These are phyloP conservation scores for Cyclospora cayetanensis DNA, from an alignment of 169 alveolate genomes.

Conservation along the genomic window DNA sequence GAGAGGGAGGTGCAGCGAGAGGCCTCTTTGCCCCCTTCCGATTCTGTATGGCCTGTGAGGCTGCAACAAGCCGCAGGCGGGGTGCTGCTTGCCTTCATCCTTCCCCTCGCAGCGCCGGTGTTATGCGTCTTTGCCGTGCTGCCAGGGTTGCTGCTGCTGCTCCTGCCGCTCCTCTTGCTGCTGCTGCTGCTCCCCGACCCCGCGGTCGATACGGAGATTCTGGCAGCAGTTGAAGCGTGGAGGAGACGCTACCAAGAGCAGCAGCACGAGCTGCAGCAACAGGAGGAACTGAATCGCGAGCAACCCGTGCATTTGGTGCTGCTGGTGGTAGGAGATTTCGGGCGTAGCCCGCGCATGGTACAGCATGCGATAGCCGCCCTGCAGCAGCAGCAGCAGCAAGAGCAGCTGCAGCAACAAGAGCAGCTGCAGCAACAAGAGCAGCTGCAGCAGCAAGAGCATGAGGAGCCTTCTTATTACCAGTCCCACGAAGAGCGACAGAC, in stretches of 20 bases:
- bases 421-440: not conserved
- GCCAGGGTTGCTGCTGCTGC: too few species aligned
- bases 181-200: not conserved
- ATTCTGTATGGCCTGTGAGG: too few species aligned
- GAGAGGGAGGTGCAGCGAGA: too few species aligned
- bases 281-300: too few species aligned
- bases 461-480: not conserved
- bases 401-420: not conserved
- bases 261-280: not conserved
- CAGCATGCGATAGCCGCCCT: slow-evolving; percentile 44
- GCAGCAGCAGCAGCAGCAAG: not conserved
- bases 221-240: not conserved
- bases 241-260: not conserved
- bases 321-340: slow-evolving; percentile 40
- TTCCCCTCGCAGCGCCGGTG: too few species aligned
- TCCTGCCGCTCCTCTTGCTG: too few species aligned
- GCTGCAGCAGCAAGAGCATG: not conserved
- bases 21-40: too few species aligned
- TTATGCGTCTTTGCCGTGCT: too few species aligned
- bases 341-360: slow-evolving; percentile 38
- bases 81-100: too few species aligned
- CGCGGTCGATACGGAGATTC: not conserved
- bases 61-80: too few species aligned
- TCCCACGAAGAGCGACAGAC: not conserved
- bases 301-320: not conserved